Percentiles rank a stretch among this genome's conserved stretches.
phyloP scores from a whole-genome alignment of 441 rosid genomes.

The Populus hybrid region DNA sequence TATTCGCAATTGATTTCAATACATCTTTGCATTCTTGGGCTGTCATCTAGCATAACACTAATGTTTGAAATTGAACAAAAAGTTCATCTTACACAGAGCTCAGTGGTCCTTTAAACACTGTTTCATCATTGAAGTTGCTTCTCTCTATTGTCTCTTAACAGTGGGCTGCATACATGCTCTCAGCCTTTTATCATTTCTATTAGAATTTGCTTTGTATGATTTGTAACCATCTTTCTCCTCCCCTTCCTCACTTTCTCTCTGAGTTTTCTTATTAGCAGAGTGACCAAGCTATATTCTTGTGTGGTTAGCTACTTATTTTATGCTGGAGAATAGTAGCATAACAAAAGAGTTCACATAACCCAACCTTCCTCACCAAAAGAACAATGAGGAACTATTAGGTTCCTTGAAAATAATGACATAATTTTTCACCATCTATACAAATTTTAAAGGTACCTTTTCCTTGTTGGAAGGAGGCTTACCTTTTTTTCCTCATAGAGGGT shows the following conservation, averaged over 20 bases:
- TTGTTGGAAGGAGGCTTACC: no score
- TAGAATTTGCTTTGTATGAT: background rate
- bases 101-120: background rate
- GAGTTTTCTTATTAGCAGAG: background rate
- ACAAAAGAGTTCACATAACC: background rate
- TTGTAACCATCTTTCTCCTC: background rate
- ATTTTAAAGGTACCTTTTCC: no score
- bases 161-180: background rate
- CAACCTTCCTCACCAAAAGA: background rate
- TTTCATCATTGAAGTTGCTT: background rate
- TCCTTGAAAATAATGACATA: background rate
- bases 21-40: background rate
- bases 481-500: no score
- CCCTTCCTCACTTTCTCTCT: background rate
- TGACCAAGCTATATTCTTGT: background rate
- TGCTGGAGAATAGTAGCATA: background rate
- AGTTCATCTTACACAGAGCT: background rate
- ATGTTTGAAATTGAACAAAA: background rate
- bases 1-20: background rate
- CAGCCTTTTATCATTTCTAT: background rate
- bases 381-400: background rate
- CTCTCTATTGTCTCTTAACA: no score
- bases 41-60: background rate
- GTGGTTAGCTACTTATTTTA: background rate
- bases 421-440: no score